These are phyloP conservation scores for Neonectria hederae DNA, from an alignment of 2,329 filamentous ascomycete genomes.

Conservation along the genomic window DNA sequence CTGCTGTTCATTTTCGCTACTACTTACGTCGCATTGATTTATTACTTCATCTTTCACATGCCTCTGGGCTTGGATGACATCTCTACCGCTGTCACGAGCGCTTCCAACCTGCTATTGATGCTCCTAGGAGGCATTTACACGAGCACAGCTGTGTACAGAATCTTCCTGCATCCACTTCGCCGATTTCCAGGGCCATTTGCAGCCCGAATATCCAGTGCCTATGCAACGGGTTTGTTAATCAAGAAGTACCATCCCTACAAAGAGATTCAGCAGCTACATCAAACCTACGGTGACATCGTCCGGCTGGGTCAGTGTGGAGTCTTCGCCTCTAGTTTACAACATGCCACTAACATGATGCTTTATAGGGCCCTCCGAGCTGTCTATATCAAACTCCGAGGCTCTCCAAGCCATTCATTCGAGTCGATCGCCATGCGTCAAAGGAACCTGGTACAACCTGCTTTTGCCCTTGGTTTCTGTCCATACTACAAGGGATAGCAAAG, in stretches of 20 bases:
- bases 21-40: not conserved
- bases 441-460: not conserved
- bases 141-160: conserved; percentile 1
- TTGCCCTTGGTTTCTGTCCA: not conserved
- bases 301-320: not conserved
- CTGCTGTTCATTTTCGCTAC: not conserved
- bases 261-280: not conserved
- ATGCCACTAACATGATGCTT: not conserved
- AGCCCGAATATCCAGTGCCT: conserved; percentile 1
- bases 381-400: not conserved
- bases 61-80: not conserved
- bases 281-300: conserved; percentile 10
- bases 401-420: not conserved
- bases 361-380: not conserved
- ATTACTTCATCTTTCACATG: not conserved
- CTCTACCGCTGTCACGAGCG: not conserved
- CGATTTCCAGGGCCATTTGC: conserved; percentile 12
- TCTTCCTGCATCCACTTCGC: not conserved
- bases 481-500: not conserved
- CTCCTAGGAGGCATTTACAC: not conserved
- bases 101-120: not conserved
- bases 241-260: not conserved
- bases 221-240: not conserved
- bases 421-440: not conserved
- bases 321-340: not conserved